A percentile compares a stretch with the other conserved stretches of the same genome.
phyloP scores from a whole-genome alignment of 2,329 filamentous ascomycete genomes.

The Colletotrichum cereale region DNA sequence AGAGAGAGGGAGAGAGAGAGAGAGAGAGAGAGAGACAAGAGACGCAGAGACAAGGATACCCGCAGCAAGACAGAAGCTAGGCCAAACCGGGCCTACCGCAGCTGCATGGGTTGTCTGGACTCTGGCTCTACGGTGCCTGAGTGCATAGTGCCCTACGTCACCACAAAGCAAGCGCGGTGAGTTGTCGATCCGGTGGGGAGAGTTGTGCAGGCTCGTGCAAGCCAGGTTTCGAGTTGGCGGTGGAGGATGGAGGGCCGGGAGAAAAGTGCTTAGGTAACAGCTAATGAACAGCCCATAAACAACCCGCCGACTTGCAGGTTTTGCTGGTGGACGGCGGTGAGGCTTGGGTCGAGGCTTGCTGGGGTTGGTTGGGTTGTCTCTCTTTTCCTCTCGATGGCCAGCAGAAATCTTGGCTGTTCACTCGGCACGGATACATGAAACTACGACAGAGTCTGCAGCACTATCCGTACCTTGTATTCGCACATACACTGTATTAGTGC shows the following conservation, averaged over 20 bases:
- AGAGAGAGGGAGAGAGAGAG: too few relatives aligned
- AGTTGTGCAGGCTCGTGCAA: not conserved
- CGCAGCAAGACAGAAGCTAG: constrained; percentile 14
- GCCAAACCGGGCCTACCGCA: constrained; percentile 26
- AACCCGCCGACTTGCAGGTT: not conserved
- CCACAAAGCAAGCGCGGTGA: constrained; percentile 13
- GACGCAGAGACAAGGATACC: not conserved
- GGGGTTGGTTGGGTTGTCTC: not conserved
- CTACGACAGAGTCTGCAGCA: too few relatives aligned
- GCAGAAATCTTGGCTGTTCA: too few relatives aligned
- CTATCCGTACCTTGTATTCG: too few relatives aligned
- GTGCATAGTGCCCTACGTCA: not conserved
- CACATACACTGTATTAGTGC: too few relatives aligned
- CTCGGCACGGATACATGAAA: too few relatives aligned
- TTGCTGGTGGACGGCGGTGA: constrained; percentile 16
- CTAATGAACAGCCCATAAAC: not conserved
- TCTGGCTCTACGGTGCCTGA: not conserved
- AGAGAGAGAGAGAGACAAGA: not conserved
- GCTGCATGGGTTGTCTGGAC: not conserved
- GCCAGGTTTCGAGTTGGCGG: constrained; percentile 30
- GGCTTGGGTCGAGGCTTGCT: constrained; percentile 8
- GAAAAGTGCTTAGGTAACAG: constrained; percentile 26
- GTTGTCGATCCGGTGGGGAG: not conserved
- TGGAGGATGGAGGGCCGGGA: not conserved
- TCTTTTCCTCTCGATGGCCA: too few relatives aligned